Evolutionary conservation across 352 stramenopile species (phyloP).

Genomic region (Globisporangium paroecandrum): DNA sequence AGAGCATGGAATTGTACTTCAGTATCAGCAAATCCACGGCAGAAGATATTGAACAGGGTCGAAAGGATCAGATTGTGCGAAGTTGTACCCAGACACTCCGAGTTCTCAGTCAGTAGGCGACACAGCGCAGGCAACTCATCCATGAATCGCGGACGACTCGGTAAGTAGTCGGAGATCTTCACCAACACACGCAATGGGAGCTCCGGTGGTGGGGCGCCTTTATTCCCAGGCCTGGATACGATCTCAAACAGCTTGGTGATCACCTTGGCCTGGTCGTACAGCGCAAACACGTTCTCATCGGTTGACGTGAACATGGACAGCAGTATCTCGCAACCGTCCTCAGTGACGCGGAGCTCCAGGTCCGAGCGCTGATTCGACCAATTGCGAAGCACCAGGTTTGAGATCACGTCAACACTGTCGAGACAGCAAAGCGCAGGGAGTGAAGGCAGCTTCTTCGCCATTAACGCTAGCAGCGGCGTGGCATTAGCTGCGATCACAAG

Average conservation of each 20-base stretch:
- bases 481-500: slow-evolving; percentile 35
- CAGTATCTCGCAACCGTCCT: slow-evolving; percentile 50
- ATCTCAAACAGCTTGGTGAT: slow-evolving; percentile 49
- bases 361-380: slow-evolving; percentile 15
- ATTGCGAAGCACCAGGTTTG: slow-evolving; percentile 23
- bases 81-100: slow-evolving; percentile 7
- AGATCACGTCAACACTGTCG: slow-evolving; percentile 39
- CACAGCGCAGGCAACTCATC: slow-evolving; percentile 30
- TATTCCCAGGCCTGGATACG: slow-evolving; percentile 14
- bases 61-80: slow-evolving; percentile 36
- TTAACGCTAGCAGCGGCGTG: slow-evolving; percentile 45
- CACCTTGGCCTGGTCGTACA: slow-evolving; percentile 51
- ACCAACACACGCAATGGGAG: slow-evolving; percentile 45
- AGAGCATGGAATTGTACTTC: slow-evolving; percentile 9
- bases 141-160: slow-evolving; percentile 37
- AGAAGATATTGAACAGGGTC: slow-evolving; percentile 66
- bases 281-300: slow-evolving; percentile 38
- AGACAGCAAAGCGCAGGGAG: slow-evolving; percentile 45
- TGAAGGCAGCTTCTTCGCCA: slow-evolving; percentile 39
- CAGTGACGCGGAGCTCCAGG: slow-evolving; percentile 24
- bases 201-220: slow-evolving; percentile 24
- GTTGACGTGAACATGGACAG: slow-evolving; percentile 33
- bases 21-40: slow-evolving; percentile 17
- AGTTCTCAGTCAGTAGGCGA: slow-evolving; percentile 13
- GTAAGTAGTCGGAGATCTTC: slow-evolving; percentile 36